Evolutionary conservation across 306 rosid species (phyloP), one percentile per base, ranked within the genome.

Genomic region (Arachis hypogaea): DNA sequence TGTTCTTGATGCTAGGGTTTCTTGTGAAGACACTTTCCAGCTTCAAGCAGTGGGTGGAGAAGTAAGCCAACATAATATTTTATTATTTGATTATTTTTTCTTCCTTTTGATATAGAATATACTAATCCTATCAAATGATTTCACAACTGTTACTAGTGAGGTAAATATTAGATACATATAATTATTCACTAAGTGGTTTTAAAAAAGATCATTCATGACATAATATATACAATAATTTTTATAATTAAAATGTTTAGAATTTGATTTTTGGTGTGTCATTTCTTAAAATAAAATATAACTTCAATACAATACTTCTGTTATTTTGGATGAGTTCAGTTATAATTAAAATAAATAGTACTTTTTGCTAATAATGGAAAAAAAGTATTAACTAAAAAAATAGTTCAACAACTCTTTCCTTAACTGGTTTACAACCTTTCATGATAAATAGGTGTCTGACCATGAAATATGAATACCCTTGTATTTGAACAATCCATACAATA

Each of bases 1-100:
- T 68, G 97, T 93, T 54, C 89, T 88, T 42, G 91, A 93, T 79
- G 98, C 98, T 77, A 88, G 87, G 91, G 93, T 89, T 82, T 87
- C 98, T 74, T 93, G 97, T 75, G 83, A 89, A 46, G 96, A 91
- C 68, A 84, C 66, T 71, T 93, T 93, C 78, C 96, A 88, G 49
- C 88, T 91, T 9, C 83, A 93, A 82, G 96, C 93, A 2, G 76
- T 87, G 8, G 97, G 97, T 60, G 93, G 82, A 88, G 96, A 93
- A 77, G 97, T 91, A 86, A 83, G 89, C 50, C 16, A 14, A 56
- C 38, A 66, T 16, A 61, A 9, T 49, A 3, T 7, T 64, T 43
- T 55, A 6, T 41, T 9, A 66, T 50, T 47, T 8, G 7, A 28
- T 7, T 46, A 10, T 11, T 3, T 59, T 1, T 11, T 60, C 40